These are phyloP conservation scores for Botryotinia convoluta DNA, from an alignment of 2,329 filamentous ascomycete genomes.

Conservation along the genomic window DNA sequence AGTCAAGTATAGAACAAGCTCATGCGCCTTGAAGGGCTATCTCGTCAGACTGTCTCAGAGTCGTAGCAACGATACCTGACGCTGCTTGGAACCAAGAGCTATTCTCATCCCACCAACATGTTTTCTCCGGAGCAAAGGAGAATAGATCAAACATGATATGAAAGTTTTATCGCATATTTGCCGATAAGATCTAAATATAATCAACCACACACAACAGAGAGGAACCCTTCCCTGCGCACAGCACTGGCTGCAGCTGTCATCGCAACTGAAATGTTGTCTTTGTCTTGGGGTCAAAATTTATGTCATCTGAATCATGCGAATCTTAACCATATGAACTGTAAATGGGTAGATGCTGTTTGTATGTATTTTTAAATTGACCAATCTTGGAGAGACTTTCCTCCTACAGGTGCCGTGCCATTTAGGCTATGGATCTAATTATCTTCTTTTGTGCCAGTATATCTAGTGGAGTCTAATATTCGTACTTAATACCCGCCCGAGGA, in stretches of 20 bases:
- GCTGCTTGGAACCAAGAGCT: neutral
- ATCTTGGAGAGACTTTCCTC: neutral
- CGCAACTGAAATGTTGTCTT: neutral
- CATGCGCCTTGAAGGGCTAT: neutral
- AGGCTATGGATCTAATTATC: neutral
- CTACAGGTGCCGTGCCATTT: neutral
- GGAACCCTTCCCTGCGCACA: neutral
- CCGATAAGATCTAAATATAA: neutral
- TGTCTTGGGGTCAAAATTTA: neutral
- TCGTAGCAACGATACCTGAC: neutral
- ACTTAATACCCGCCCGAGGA: neutral
- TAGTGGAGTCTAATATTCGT: neutral
- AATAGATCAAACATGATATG: neutral
- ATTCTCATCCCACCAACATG: neutral
- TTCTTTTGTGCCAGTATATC: neutral
- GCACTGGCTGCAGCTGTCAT: constrained; percentile 1
- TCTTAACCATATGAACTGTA: neutral
- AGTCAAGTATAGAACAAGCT: neutral
- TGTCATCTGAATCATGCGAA: neutral
- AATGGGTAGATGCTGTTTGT: neutral
- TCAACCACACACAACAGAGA: neutral
- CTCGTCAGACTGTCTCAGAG: neutral
- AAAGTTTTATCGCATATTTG: neutral
- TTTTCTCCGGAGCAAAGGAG: no score
- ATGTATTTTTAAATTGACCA: neutral